phyloP scores from a whole-genome alignment of 345 rosid species.

The Pugionium dolabratum region DNA sequence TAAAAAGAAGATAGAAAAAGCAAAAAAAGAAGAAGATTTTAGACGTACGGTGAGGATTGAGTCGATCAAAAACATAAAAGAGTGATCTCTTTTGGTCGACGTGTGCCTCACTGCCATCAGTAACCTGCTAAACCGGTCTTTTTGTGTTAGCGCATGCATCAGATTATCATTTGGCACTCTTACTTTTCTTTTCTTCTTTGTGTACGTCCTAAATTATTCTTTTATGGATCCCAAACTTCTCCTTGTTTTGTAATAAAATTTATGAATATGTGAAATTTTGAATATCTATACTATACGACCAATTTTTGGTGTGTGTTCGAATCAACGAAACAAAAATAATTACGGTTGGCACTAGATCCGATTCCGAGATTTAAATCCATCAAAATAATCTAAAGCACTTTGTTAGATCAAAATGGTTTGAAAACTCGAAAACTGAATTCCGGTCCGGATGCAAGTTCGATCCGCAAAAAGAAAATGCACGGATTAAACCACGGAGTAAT shows the following conservation, averaged over 20 bases:
- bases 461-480: no score
- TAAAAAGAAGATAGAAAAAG: not conserved
- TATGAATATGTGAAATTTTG: not conserved
- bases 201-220: not conserved
- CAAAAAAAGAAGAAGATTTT: not conserved
- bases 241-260: conserved; percentile 3
- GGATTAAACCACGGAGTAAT: no score
- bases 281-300: not conserved
- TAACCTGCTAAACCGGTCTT: conserved; percentile 38
- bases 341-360: no score
- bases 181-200: conserved; percentile 6
- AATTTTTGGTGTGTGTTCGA: no score
- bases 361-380: no score
- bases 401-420: no score
- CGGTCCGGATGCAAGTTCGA: no score
- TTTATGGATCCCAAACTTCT: conserved; percentile 22
- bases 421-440: no score
- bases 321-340: no score
- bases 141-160: conserved; percentile 41
- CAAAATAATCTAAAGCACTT: no score
- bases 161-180: conserved; percentile 37
- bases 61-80: conserved; percentile 13
- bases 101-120: conserved; percentile 32
- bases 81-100: conserved; percentile 29
- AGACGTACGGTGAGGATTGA: conserved; percentile 29